A percentile compares a stretch with the other conserved stretches of the same genome.
Evolutionary conservation across 345 rosid genomes (phyloP).

Genomic region (Eucalyptus marginata): DNA sequence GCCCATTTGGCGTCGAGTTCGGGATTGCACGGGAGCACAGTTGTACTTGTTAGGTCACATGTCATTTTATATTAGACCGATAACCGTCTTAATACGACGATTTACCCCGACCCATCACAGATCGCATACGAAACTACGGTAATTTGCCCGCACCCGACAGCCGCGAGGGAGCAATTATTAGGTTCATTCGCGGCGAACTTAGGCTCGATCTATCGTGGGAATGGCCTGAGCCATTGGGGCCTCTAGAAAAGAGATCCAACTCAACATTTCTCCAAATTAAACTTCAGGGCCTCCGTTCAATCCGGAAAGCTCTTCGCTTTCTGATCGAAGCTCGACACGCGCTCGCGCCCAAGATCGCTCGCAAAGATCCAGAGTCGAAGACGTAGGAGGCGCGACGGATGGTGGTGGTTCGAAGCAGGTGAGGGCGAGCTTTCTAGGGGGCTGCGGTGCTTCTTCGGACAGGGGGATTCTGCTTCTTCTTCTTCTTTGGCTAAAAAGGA

Average conservation of each 20-base stretch:
- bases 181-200: background rate
- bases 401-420: too few relatives aligned
- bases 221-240: background rate
- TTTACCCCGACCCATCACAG: background rate
- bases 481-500: too few relatives aligned
- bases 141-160: background rate
- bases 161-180: background rate
- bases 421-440: too few relatives aligned
- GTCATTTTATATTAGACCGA: background rate
- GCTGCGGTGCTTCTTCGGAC: too few relatives aligned
- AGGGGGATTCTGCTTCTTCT: too few relatives aligned
- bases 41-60: background rate
- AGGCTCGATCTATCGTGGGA: background rate
- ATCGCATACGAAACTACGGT: background rate
- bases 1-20: background rate
- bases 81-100: background rate
- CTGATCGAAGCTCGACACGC: too few relatives aligned
- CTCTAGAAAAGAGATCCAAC: background rate
- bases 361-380: too few relatives aligned
- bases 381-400: too few relatives aligned
- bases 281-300: too few relatives aligned
- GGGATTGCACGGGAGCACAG: background rate
- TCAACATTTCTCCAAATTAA: background rate
- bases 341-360: too few relatives aligned
- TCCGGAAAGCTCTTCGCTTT: too few relatives aligned